Evolutionary conservation across 2,329 filamentous ascomycete species (phyloP), one percentile per base, ranked within the genome.

Genomic region (Microascus cirrosus): DNA sequence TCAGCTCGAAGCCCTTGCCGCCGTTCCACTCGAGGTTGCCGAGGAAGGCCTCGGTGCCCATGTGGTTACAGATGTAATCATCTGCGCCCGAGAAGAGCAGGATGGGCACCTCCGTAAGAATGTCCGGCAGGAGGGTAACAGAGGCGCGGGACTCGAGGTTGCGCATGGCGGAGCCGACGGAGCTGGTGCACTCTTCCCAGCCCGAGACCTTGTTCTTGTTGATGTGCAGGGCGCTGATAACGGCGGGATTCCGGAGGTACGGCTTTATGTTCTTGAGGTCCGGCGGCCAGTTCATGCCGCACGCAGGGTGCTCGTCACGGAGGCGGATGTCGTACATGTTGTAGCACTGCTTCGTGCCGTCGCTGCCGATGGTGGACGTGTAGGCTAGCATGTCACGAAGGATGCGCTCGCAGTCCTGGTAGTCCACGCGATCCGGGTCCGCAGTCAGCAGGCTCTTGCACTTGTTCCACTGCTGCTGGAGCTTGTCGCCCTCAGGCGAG

Each of bases 281-380:
- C 62, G 91, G 88, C 35, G 94, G 94, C 95, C 95, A 99, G 74
- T 91, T 93, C 92, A 96, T 96, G 63, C 94, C 94, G 70, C 94
- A 99, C 61, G 86, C 87, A 4, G 89, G 87, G 70, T 83, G 90
- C 7, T 75, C 75, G 71, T 99, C 94, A 62, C 78, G 85, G 53
- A 96, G 79, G 53, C 93, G 89, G 57, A 97, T 81, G 70, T 99
- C 94, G 71, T 99, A 99, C 90, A 97, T 96, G 74, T 99, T 99
- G 69, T 85, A 71, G 71, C 95, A 99, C 54, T 79, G 72, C 54
- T 80, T 72, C 50, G 80, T 70, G 55, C 78, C 77, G 58, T 80
- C 71, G 22, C 77, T 75, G 15, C 74, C 75, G 39, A 74, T 59
- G 57, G 68, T 73, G 12, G 67, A 75, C 2, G 89, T 92, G 54